Evolutionary conservation across 2,329 filamentous ascomycete genomes (phyloP).

Genomic region (Fusarium annulatum): DNA sequence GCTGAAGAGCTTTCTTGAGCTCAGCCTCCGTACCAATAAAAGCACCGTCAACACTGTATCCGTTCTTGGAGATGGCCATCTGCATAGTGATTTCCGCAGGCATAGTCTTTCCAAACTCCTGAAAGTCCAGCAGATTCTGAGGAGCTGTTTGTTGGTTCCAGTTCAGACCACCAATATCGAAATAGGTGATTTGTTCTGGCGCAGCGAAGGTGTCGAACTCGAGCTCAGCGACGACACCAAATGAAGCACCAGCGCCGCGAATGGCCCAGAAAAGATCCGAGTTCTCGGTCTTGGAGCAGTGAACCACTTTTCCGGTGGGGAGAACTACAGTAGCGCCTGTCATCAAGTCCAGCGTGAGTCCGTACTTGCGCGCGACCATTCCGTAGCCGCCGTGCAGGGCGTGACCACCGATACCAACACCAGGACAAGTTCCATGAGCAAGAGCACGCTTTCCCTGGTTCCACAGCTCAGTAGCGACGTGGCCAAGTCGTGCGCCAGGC

Average conservation of each 20-base stretch:
- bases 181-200: slow-evolving; percentile 35
- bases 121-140: slow-evolving; percentile 38
- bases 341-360: slow-evolving; percentile 46
- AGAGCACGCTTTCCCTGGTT: slow-evolving; percentile 56
- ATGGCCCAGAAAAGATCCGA: slow-evolving; percentile 47
- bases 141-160: slow-evolving; percentile 38
- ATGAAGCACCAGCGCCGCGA: slow-evolving; percentile 47
- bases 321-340: slow-evolving; percentile 46
- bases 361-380: slow-evolving; percentile 47
- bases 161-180: slow-evolving; percentile 32
- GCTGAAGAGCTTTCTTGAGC: slow-evolving; percentile 33
- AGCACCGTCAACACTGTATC: slow-evolving; percentile 43
- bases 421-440: slow-evolving; percentile 64
- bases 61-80: slow-evolving; percentile 31
- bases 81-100: slow-evolving; percentile 47
- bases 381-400: slow-evolving; percentile 48
- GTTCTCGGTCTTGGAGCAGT: slow-evolving; percentile 42
- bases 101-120: slow-evolving; percentile 45
- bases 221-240: slow-evolving; percentile 48
- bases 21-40: slow-evolving; percentile 36
- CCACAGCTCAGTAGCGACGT: slow-evolving; percentile 56
- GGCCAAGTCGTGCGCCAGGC: slow-evolving; percentile 62
- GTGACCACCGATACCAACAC: slow-evolving; percentile 48
- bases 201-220: slow-evolving; percentile 46
- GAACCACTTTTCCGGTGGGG: slow-evolving; percentile 41